Base-by-base conservation (phyloP, 331 rosid species). In the Malus hybrid region DNA sequence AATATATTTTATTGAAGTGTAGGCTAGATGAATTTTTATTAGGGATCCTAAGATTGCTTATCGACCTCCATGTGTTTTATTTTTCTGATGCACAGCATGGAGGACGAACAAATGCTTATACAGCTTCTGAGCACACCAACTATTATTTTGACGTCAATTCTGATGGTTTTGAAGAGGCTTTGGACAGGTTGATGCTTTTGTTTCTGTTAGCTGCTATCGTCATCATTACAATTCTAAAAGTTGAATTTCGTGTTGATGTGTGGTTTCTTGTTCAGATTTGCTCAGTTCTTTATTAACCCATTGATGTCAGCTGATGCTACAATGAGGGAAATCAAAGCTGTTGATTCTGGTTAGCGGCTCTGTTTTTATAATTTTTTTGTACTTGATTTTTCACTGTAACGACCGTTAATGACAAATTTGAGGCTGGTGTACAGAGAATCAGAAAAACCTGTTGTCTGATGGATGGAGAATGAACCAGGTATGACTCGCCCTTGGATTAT, bases 251-350 rank as follows among this genome's bases (percentile, higher is more conserved):
- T 68, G 57, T 76, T 67, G 20, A n/a, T 50, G 64, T 73, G 39
- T 78, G 82, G 69, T 79, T 82, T 83, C 31, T 74, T 67, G 64
- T 72, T 65, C 83, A 94, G 99, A 83, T 94, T 94, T 84, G 86
- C 97, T 65, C 99, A 92, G 88, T 94, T 94, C 88, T 94, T 94
- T 82, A 84, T 90, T 73, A 90, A 89, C 65, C 99, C 99, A 15
- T 77, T 94, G 83, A 94, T 92, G 97, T 87, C 90, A n/a, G 87
- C 99, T 81, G 97, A 94, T 83, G 99, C 99, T 75, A 94, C 99
- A 77, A 89, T n/a, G 69, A 92, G 99, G 88, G 97, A 94, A 79
- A 94, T 94, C 69, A 94, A 94, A 89, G 97, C 99, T 69, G 97
- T 94, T 82, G 97, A 94, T 88, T 92, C 99, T 85, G 99, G 99